Conservation (phyloP, 331 rosid species). For the Dryas integrifolia region DNA sequence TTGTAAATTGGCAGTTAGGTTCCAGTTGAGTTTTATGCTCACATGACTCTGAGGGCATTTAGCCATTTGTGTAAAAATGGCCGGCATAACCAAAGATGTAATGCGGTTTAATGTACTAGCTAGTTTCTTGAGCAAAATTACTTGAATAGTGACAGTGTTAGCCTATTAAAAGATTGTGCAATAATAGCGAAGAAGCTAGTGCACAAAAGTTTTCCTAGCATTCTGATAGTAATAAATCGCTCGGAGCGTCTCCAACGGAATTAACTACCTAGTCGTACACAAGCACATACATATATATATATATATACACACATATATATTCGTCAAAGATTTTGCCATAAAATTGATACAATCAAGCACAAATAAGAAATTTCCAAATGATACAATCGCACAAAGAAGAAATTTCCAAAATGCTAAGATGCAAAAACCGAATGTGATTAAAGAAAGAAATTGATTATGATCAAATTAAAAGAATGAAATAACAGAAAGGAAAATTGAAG, state of each 20-base stretch:
- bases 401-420: not conserved
- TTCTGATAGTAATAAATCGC: not conserved
- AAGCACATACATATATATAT: too few relatives aligned
- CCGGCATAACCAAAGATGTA: slow-evolving; percentile 12
- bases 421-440: not conserved
- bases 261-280: not conserved
- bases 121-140: slow-evolving; percentile 15
- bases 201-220: not conserved
- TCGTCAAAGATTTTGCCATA: too few relatives aligned
- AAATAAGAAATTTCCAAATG: too few relatives aligned
- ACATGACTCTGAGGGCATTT: slow-evolving; percentile 25
- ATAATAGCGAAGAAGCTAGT: not conserved
- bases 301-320: too few relatives aligned
- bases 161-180: not conserved
- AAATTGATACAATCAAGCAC: not conserved
- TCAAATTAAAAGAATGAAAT: too few relatives aligned
- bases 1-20: slow-evolving; percentile 15
- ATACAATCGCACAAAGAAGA: not conserved
- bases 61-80: slow-evolving; percentile 16
- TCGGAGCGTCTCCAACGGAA: not conserved
- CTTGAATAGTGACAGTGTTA: not conserved
- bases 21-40: slow-evolving; percentile 26
- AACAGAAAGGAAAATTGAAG: not conserved
- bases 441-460: not conserved
- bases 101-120: slow-evolving; percentile 12